Evolutionary conservation across 306 rosid genomes (phyloP), one percentile per base, ranked within the genome.

Genomic region (Cicer judaicum): DNA sequence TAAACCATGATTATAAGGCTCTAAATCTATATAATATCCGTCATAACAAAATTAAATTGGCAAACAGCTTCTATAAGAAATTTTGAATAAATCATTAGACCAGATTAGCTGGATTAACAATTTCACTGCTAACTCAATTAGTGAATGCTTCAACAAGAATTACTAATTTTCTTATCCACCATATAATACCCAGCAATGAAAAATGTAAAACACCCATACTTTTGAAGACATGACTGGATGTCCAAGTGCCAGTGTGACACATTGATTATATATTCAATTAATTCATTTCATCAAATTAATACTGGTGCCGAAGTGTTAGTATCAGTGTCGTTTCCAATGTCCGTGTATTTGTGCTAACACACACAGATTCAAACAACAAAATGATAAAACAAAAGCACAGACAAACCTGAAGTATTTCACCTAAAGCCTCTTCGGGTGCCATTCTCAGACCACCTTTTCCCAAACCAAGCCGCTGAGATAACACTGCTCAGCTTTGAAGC

Each of bases 351-450:
- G 0, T 29, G 5, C 34, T 29, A 29, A 29, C 19, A n/a, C 13
- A 10, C 14, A 0, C 18, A 16, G 1, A 5, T 6, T 21, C 39
- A 10, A 21, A 56, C 36, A 56, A 24, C 63, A 11, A 57, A 55
- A 53, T 3, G 34, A 53, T 8, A 53, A 0, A 53, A 8, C 60
- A 8, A 8, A 53, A 7, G 8, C 1, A 57, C 44, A 34, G 0
- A 60, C 66, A 34, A 5, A 95, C 98, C 98, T 95, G 90, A 74
- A 95, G 97, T 78, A 89, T 57, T 84, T 92, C 92, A 54, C 89
- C 97, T 69, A 95, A 80, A 64, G 99, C 96, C 84, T 92, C 98
- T 85, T 90, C 97, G 15, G 97, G 96, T 71, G 98, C 97, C 99
- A 95, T 92, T 82, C 99, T 90, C 68, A 95, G 47, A 64, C 96